Percentiles rank a stretch among this genome's conserved stretches.
These are phyloP conservation scores for Polychaeton citri DNA, from an alignment of 2,329 filamentous ascomycete genomes.

Conservation along the genomic window DNA sequence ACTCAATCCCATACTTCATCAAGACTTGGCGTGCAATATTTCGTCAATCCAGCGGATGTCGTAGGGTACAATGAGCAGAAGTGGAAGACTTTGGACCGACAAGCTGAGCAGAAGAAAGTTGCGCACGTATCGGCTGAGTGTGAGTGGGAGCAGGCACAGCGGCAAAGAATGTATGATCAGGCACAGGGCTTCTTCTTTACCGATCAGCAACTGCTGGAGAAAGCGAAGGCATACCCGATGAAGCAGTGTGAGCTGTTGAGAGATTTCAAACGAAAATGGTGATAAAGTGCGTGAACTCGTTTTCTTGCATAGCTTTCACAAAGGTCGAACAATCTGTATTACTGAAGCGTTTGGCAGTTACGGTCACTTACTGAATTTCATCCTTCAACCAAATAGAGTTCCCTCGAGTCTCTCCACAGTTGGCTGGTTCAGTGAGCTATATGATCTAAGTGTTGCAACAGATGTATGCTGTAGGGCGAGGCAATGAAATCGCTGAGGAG, in stretches of 20 bases:
- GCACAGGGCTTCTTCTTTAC: slow-evolving; percentile 80
- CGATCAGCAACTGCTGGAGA: slow-evolving; percentile 64
- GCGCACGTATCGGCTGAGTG: slow-evolving; percentile 56
- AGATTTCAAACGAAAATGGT: too few species aligned
- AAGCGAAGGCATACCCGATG: slow-evolving; percentile 50
- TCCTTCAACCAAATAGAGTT: too few species aligned
- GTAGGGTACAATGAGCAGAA: slow-evolving; percentile 55
- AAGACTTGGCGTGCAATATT: slow-evolving; percentile 67
- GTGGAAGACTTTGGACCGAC: slow-evolving; percentile 60
- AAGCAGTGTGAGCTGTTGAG: slow-evolving; percentile 46
- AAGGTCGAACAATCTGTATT: too few species aligned
- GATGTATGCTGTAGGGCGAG: too few species aligned
- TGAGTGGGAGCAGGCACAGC: slow-evolving; percentile 54
- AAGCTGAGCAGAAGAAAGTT: slow-evolving; percentile 63
- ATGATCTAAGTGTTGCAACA: too few species aligned
- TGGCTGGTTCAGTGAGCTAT: too few species aligned
- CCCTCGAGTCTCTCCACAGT: too few species aligned
- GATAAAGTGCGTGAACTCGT: too few species aligned
- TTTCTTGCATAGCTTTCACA: too few species aligned
- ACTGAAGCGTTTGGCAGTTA: too few species aligned
- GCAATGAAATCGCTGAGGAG: too few species aligned
- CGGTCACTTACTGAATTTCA: too few species aligned
- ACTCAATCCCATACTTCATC: slow-evolving; percentile 61
- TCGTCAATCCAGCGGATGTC: slow-evolving; percentile 66
- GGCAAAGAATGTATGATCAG: slow-evolving; percentile 57